These are phyloP conservation scores for Yamagishiella unicocca DNA, from an alignment of 139 green algal species.

Conservation along the genomic window DNA sequence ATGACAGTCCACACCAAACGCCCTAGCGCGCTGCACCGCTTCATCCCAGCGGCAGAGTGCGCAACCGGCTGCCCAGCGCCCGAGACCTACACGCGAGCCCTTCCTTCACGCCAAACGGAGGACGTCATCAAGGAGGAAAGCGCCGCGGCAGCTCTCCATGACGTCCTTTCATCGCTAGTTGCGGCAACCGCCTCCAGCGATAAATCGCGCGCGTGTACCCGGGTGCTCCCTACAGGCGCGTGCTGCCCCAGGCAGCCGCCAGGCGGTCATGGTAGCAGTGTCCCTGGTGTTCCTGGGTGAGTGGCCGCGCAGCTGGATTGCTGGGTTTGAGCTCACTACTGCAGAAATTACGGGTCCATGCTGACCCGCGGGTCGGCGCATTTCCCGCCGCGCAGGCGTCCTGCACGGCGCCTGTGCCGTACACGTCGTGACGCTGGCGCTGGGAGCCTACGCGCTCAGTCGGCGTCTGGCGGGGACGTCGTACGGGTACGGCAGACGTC, in stretches of 20 bases:
- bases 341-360: not conserved
- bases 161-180: too few species aligned
- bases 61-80: too few species aligned
- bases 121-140: too few species aligned
- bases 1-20: too few species aligned
- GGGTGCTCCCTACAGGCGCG: slow-evolving; percentile 1
- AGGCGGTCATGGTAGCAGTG: slow-evolving; percentile 33
- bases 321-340: not conserved
- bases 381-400: slow-evolving; percentile 53
- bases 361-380: too few species aligned
- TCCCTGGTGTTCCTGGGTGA: slow-evolving; percentile 46
- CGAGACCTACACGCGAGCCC: too few species aligned
- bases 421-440: slow-evolving; percentile 45
- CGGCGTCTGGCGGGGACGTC: not conserved
- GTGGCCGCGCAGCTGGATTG: not conserved
- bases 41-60: too few species aligned
- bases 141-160: too few species aligned
- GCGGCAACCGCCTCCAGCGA: too few species aligned
- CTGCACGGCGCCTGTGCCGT: slow-evolving; percentile 68
- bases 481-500: slow-evolving; percentile 17
- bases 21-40: too few species aligned
- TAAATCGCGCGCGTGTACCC: too few species aligned
- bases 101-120: too few species aligned
- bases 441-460: slow-evolving; percentile 15
- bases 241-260: not conserved